Base-by-base conservation (phyloP, 2,329 filamentous ascomycete genomes). In the Penicillium polonicum region DNA sequence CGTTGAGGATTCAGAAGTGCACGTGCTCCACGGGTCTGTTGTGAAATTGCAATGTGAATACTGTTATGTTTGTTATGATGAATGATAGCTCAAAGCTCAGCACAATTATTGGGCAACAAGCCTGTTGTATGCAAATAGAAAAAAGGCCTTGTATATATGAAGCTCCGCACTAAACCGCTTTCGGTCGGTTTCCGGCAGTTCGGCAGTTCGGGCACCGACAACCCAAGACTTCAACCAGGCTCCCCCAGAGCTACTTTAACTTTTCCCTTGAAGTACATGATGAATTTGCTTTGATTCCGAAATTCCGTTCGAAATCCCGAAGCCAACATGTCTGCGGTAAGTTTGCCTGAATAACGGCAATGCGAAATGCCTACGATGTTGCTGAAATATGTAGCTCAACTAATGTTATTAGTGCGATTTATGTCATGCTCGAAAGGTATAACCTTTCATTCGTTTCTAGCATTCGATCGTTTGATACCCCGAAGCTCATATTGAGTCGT, bases 351-450 rank as follows among this genome's bases (percentile, higher is more conserved):
- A 25, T 38, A 29, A 27, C 19, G 7, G 7, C 23, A 21, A 29
- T 10, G 23, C 17, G 35, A 50, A 27, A 33, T 10, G 19, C 13
- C 33, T 21, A 42, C 9, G 19, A 19, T 25, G 19, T 51, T 25
- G 12, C 27, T 4, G 15, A 33, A 25, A 33, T 21, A 29, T 21
- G 25, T 13, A 44, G 12, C 36, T 9, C 33, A 35, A 21, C 55
- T 59, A 25, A 62, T 33, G 29, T 23, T 31, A 42, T 5, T 60
- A 72, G 59, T 78, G 76, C 60, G 62, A 75, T 36, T 59, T 68
- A 5, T 78, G 76, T 60, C 69, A 75, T 43, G 69, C 71, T 39
- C 70, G 76, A 39, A 79, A 67, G 59, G 65, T 65, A 29, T 35
- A 31, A 31, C 31, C 31, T 33, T 33, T 9, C 5, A 23, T 15